Evolutionary conservation across 257 asterid species (phyloP), one percentile per base, ranked within the genome.

Genomic region (Nemophila menziesii): DNA sequence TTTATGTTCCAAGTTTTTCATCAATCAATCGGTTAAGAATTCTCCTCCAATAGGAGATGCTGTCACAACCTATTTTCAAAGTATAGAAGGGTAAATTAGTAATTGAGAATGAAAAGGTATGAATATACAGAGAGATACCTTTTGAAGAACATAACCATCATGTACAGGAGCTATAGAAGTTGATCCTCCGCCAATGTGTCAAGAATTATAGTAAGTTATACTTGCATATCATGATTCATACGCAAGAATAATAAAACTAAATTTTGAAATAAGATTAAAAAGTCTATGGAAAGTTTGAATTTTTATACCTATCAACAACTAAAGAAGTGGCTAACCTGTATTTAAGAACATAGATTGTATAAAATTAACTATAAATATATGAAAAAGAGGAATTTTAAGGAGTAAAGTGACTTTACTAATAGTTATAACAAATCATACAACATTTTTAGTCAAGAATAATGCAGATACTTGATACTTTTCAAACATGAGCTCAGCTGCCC

Each of bases 381-480:
- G n/a, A n/a, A n/a, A n/a, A n/a, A n/a, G n/a, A 10, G 8, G 36
- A 10, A 29, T 29, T 7, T 29, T 29, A 3, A 29, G 12, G 12
- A 2, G 12, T n/a, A n/a, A 29, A 2, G 36, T 2, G 8, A 29
- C 8, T 29, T 2, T 7, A 29, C 36, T 29, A 29, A n/a, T 5
- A 3, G 36, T 13, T 13, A 29, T 2, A 10, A 29, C 36, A n/a
- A n/a, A 64, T 55, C 96, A 72, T 72, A 85, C 99, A 57, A 94
- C 86, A 73, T 90, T 90, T 71, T 85, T 90, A 49, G 93, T 96
- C 93, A 90, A 69, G 71, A 85, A 90, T 57, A 90, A 62, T 37
- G 99, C 96, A 43, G 99, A 96, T 47, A 79, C 99, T 63, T 90
- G 94, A 67, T 85, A 85, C 58, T 90, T 90, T 62, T 90, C 99